Base-by-base conservation (phyloP, 2,329 filamentous ascomycete genomes). In the Pseudopithomyces chartarum region DNA sequence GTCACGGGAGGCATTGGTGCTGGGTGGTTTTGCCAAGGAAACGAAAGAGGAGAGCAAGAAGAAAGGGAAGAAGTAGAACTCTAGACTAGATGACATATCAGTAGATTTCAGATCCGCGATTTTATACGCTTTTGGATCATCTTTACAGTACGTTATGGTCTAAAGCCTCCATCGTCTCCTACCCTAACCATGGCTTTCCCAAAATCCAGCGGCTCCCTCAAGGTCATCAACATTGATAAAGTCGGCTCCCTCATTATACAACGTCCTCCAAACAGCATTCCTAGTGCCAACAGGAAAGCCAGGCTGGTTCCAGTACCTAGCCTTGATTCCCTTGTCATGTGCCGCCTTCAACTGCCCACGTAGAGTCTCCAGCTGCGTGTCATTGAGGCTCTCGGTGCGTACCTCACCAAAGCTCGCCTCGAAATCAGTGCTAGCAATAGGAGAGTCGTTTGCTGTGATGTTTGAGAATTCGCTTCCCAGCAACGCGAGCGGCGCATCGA, bases 1-100 rank as follows among this genome's bases (percentile, higher is more conserved):
- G 8, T 93, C 92, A 7, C 85, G 93, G 68, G 92, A 97, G 77
- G 90, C 90, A 0, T 83, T 98, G 61, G 85, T 97, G 10, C 86
- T 86, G 70, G 92, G 90, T 0, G 90, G 90, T 0, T 85, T 91
- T 65, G 87, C 85, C 10, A 81, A 80, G 55, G 86, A 88, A 38
- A 79, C 80, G 12, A 73, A 55, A 62, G 73, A 73, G 11, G 63
- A 62, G 6, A 65, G 67, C 36, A 69, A 69, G 59, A 69, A 73
- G 59, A 73, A 71, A 33, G 64, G 67, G n/a, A 75, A 71, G 61
- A 76, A 71, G 56, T 66, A 66, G 58, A 60, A 12, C 6, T 22
- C 12, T 32, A 11, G 23, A 6, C 12, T 11, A 26, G n/a, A 42
- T 3, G 10, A 42, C 6, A 22, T 6, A 8, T 20, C 39, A 38